Evolutionary conservation across 805 yeast species (phyloP), one percentile per base, ranked within the genome.

Genomic region (Metschnikowia kunwiensis): DNA sequence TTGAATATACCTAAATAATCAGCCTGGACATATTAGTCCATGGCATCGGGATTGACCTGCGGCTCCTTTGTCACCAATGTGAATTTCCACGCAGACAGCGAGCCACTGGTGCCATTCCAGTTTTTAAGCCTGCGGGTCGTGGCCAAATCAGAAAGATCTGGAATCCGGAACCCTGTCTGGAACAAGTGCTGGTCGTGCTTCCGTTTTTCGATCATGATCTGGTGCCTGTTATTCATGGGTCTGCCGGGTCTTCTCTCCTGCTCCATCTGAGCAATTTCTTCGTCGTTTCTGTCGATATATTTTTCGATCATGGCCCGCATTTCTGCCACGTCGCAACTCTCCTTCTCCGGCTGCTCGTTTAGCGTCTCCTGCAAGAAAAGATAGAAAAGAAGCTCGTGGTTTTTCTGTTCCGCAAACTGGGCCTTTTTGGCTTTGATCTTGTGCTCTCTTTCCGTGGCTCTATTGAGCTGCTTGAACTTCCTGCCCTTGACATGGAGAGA

Each of bases 91-190:
- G 75, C 70, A 26, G 82, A 79, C 34, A 81, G 61, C 13, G 93
- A 87, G 30, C 96, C 96, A 50, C 76, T 66, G 8, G 85, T 78
- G 18, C 93, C 89, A 50, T 84, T 82, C 97, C 97, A 91, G 5
- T 62, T 59, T 53, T 80, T 72, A 46, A 91, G 61, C 23, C 68
- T 62, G 24, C 66, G 63, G 2, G 86, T 91, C 4, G 79, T 81
- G 7, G 61, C 68, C 24, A 58, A 61, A 47, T 80, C 80, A 3
- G 79, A 65, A 43, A 91, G 58, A 57, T 87, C 88, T 1, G 96
- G 96, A 4, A 82, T 68, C 31, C 69, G 64, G 60, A 70, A 61
- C 0, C 98, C 98, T 0, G 86, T 71, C 14, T 61, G 66, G 50
- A 74, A 87, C 38, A 82, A 77, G 26, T 75, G 74, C 24, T 53